Evolutionary conservation across 257 asterid species (phyloP).

Genomic region (Verbena officinalis): DNA sequence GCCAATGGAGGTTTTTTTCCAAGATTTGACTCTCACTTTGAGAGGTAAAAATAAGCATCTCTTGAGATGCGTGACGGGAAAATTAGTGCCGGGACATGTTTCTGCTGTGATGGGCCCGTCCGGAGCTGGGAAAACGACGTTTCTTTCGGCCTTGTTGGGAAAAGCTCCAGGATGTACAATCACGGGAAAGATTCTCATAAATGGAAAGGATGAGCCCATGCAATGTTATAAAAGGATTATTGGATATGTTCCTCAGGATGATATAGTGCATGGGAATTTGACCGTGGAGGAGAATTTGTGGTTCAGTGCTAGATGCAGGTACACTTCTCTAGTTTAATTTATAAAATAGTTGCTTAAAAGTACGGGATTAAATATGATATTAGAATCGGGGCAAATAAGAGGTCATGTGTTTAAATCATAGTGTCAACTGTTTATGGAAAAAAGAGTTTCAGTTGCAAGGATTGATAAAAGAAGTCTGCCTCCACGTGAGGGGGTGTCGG

Average conservation of each 20-base stretch:
- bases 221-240: constrained; percentile 82
- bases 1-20: constrained; percentile 84
- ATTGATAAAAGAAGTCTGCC: too few relatives aligned
- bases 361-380: too few relatives aligned
- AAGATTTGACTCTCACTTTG: constrained; percentile 83
- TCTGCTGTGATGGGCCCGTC: constrained; percentile 99
- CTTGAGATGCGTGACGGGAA: constrained; percentile 86
- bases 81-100: constrained; percentile 82
- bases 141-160: constrained; percentile 93
- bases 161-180: constrained; percentile 89
- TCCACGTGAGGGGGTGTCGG: too few relatives aligned
- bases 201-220: constrained; percentile 76
- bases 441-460: too few relatives aligned
- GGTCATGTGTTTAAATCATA: too few relatives aligned
- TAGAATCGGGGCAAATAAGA: too few relatives aligned
- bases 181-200: constrained; percentile 80
- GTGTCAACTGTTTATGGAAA: too few relatives aligned
- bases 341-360: too few relatives aligned
- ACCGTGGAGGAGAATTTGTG: constrained; percentile 99
- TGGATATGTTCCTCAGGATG: constrained; percentile 98
- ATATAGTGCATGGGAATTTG: constrained; percentile 95
- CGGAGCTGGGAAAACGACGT: constrained; percentile 98
- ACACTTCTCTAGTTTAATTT: neutral
- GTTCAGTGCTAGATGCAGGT: constrained; percentile 99
- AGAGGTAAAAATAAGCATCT: constrained; percentile 87